Base-by-base conservation (phyloP, 1,284 basidiomycete species). In the Naganishia cerealis region DNA sequence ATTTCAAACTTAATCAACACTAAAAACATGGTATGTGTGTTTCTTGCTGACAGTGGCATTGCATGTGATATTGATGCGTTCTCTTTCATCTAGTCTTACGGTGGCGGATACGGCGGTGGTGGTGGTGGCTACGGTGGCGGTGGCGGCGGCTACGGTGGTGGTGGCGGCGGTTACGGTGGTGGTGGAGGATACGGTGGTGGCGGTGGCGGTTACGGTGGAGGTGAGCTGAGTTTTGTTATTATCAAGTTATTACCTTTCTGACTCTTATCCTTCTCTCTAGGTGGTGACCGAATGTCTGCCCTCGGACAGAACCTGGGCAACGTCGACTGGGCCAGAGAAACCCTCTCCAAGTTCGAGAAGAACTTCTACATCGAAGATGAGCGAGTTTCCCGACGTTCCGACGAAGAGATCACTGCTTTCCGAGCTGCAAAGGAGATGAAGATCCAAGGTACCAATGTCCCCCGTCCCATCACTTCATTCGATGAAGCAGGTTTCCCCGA, bases 401-500 rank as follows among this genome's bases (percentile, higher is more conserved):
- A 97, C 16, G 84, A 87, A 58, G 95, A 99, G 75, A 86, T 98
- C 56, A 87, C 91, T 70, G 92, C 92, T 67, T 98, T 94, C 83
- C 86, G 91, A 69, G 84, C 85, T 61, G 74, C 75, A 62, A 94
- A 97, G 81, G 90, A 96, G 81, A 98, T 99, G 82, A 77, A 94
- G 88, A 87, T 96, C 71, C 91, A 93, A 85, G 96, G 96, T 42
- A 87, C 86, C 67, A 85, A 86, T 77, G 86, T 99, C 24, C 95
- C 96, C 58, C 86, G 92, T 78, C 95, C 95, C 48, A 88, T 99
- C 72, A 87, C 88, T 66, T 86, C 87, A 54, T 99, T 99, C 78
- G 93, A 97, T 67, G 95, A 99, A 83, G 88, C 89, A 73, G 94
- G 91, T 68, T 95, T 94, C 83, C 95, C 95, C 46, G 93, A 97